Percentiles rank a stretch among this genome's conserved stretches.
phyloP scores from a whole-genome alignment of 1,284 basidiomycete species.

The Coniophora puteana region DNA sequence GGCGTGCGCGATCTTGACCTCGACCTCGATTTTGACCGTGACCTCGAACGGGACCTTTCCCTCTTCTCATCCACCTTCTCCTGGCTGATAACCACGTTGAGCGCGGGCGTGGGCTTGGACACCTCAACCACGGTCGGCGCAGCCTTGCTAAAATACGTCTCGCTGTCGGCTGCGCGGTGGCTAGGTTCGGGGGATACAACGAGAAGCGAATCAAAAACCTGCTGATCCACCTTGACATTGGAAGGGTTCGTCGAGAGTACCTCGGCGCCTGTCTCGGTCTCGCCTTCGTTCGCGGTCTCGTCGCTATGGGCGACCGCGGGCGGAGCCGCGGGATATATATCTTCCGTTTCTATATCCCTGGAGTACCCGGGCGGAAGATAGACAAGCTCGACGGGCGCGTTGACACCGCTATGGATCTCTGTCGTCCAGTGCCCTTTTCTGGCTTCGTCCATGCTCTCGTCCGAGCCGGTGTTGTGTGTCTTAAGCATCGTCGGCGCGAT shows the following conservation, averaged over 20 bases:
- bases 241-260: no score
- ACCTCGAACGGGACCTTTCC: conserved; percentile 21
- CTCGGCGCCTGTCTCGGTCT: no score
- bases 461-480: conserved; percentile 56
- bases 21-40: conserved; percentile 33
- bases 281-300: no score
- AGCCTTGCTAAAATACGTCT: conserved; percentile 2
- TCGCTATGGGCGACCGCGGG: no score
- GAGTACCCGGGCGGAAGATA: conserved; percentile 71
- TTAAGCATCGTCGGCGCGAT: conserved; percentile 95
- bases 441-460: no score
- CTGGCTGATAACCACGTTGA: no score
- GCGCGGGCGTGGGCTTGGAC: conserved; percentile 20
- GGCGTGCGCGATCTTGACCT: conserved; percentile 41
- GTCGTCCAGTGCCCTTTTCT: no score
- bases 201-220: conserved; percentile 6
- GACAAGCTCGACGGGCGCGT: conserved; percentile 29
- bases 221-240: no score
- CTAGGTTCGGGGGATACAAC: conserved; percentile 8
- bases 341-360: no score
- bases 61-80: no score
- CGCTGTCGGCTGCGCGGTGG: conserved; percentile 2
- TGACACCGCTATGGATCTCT: no score
- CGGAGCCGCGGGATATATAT: no score
- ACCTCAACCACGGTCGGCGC: conserved; percentile 8